Percentiles rank a stretch among this genome's conserved stretches.
These are phyloP conservation scores for Myrica gale DNA, from an alignment of 306 rosid species.

Conservation along the genomic window DNA sequence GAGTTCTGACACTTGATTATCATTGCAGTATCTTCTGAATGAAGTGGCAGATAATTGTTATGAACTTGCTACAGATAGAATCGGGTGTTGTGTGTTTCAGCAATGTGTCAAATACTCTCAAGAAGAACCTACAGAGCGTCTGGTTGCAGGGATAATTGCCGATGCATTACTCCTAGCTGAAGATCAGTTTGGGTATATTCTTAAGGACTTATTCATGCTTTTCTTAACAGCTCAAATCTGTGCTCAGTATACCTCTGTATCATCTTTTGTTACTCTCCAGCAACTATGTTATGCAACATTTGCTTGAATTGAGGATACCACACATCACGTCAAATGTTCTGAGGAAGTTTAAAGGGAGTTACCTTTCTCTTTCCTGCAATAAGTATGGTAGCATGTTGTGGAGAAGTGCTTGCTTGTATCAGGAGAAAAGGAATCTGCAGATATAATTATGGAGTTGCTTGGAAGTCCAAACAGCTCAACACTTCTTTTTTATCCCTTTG, in stretches of 20 bases:
- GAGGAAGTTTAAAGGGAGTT: constrained; percentile 39
- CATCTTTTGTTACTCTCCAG: constrained; percentile 35
- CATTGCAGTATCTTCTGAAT: constrained; percentile 46
- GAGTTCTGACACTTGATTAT: constrained; percentile 30
- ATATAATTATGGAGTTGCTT: constrained; percentile 48
- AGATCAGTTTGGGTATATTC: constrained; percentile 62
- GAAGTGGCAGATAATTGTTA: constrained; percentile 38
- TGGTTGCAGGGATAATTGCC: constrained; percentile 31
- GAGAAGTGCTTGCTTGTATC: constrained; percentile 51
- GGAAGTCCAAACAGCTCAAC: constrained; percentile 22
- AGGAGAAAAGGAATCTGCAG: constrained; percentile 16
- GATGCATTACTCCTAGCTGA: constrained; percentile 37
- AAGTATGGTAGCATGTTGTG: constrained; percentile 79
- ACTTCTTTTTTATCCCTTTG: constrained; percentile 61
- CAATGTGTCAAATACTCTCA: constrained; percentile 37
- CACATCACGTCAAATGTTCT: constrained; percentile 31
- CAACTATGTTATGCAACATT: constrained; percentile 70
- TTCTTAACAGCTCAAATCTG: constrained; percentile 10
- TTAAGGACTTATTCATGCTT: not conserved
- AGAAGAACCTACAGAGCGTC: constrained; percentile 35
- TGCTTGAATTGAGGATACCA: constrained; percentile 37
- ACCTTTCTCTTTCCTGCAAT: constrained; percentile 42
- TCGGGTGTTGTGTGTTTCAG: constrained; percentile 63
- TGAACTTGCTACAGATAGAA: constrained; percentile 50
- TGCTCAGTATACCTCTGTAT: constrained; percentile 7